phyloP scores from a whole-genome alignment of 805 yeast genomes.

The Wickerhamiella sergipiensis region DNA sequence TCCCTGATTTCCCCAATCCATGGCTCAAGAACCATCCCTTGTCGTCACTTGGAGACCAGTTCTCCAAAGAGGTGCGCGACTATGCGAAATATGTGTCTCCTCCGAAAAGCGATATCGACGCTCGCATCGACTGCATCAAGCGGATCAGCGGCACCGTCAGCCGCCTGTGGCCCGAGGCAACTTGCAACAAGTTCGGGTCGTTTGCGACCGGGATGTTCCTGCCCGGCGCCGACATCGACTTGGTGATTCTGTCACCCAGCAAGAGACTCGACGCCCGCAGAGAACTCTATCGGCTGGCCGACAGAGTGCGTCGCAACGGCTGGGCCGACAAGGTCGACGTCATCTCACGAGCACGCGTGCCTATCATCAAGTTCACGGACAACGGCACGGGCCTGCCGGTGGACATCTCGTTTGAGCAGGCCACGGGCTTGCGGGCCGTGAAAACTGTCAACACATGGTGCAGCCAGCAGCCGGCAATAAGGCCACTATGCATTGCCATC shows the following conservation, averaged over 20 bases:
- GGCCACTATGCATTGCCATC: constrained; percentile 68
- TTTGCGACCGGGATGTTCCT: constrained; percentile 84
- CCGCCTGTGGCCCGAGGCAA: constrained; percentile 63
- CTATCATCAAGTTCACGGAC: constrained; percentile 84
- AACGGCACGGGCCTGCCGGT: constrained; percentile 55
- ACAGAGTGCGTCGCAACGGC: constrained; percentile 44
- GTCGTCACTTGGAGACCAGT: constrained; percentile 55
- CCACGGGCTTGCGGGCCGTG: constrained; percentile 75
- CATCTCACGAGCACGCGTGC: constrained; percentile 82
- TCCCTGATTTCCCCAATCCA: constrained; percentile 2
- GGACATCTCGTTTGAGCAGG: constrained; percentile 81
- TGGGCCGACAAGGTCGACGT: constrained; percentile 65
- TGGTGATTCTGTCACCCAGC: constrained; percentile 60
- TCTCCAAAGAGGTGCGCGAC: constrained; percentile 72
- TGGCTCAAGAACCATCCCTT: not conserved
- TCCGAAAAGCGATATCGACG: constrained; percentile 51
- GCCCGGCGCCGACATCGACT: constrained; percentile 92
- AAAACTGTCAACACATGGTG: constrained; percentile 65
- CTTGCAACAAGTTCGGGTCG: constrained; percentile 81
- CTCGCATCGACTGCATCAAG: constrained; percentile 52
- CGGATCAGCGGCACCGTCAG: constrained; percentile 40
- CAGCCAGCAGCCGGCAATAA: constrained; percentile 54
- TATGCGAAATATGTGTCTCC: constrained; percentile 82
- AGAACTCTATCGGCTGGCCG: constrained; percentile 56
- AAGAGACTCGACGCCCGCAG: constrained; percentile 47